These are phyloP conservation scores for Lagenidium giganteum DNA, from an alignment of 352 stramenopile genomes.

Conservation along the genomic window DNA sequence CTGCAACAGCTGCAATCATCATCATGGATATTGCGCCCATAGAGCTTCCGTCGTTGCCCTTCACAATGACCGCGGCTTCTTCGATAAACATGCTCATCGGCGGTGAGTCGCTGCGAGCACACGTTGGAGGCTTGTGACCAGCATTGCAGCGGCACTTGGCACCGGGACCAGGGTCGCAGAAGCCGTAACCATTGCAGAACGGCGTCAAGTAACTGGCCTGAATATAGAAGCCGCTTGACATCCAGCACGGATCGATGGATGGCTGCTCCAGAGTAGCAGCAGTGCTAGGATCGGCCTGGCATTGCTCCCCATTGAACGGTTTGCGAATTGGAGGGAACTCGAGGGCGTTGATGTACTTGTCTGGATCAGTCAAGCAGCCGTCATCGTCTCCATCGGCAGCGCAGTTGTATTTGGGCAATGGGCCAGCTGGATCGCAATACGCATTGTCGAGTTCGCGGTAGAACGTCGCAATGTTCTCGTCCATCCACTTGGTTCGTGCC, in stretches of 20 bases:
- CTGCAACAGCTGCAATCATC: too few relatives aligned
- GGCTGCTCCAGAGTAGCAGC: not conserved
- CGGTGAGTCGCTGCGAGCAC: too few relatives aligned
- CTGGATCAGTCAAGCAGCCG: conserved; percentile 13
- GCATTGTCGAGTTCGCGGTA: too few relatives aligned
- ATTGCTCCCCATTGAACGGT: not conserved
- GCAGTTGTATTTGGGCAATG: conserved; percentile 21
- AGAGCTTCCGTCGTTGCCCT: too few relatives aligned
- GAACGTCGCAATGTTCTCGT: conserved; percentile 5
- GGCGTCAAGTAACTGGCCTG: conserved; percentile 4
- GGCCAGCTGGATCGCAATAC: too few relatives aligned
- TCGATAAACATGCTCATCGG: too few relatives aligned
- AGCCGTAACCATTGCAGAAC: conserved; percentile 18
- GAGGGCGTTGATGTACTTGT: conserved; percentile 17
- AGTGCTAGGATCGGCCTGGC: not conserved
- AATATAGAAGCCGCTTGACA: conserved; percentile 8
- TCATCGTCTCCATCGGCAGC: conserved; percentile 13
- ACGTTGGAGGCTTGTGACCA: not conserved
- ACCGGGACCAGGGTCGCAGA: not conserved
- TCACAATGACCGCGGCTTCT: too few relatives aligned
- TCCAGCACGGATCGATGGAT: conserved; percentile 19
- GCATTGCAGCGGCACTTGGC: not conserved
- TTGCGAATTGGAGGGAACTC: conserved; percentile 13
- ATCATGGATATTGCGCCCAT: too few relatives aligned
- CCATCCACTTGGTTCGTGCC: conserved; percentile 47